These are phyloP conservation scores for Candida tunisiensis DNA, from an alignment of 1,139 yeast genomes.

Conservation along the genomic window DNA sequence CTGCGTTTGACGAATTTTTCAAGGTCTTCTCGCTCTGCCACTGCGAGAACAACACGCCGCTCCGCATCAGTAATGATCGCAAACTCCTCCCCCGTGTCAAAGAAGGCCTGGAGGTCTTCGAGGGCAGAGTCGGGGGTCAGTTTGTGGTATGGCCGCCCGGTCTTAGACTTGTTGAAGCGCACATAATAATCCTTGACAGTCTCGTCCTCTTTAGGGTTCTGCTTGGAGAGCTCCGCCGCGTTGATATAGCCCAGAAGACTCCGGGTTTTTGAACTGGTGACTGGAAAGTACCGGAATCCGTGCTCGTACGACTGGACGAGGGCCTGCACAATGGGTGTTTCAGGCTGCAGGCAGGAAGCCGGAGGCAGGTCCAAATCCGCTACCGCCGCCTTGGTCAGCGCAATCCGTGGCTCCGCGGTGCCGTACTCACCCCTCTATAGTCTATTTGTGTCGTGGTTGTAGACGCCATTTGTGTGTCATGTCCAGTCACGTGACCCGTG, in stretches of 20 bases:
- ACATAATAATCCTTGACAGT: slow-evolving; percentile 14
- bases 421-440: no score
- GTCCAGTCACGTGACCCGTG: no score
- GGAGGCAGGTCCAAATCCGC: slow-evolving; percentile 49
- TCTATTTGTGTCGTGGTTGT: no score
- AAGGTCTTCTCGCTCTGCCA: slow-evolving; percentile 47
- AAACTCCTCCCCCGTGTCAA: slow-evolving; percentile 34
- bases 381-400: slow-evolving; percentile 38
- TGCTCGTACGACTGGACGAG: slow-evolving; percentile 33
- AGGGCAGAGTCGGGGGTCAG: slow-evolving; percentile 43
- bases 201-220: slow-evolving; percentile 25
- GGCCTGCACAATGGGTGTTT: slow-evolving; percentile 31
- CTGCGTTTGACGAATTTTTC: slow-evolving; percentile 34
- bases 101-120: slow-evolving; percentile 36
- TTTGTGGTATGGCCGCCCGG: slow-evolving; percentile 17
- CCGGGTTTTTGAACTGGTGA: slow-evolving; percentile 32
- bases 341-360: slow-evolving; percentile 39
- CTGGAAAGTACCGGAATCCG: slow-evolving; percentile 42
- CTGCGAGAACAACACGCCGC: slow-evolving; percentile 43
- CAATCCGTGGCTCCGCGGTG: no score
- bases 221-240: slow-evolving; percentile 27
- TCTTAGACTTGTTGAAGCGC: slow-evolving; percentile 11
- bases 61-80: slow-evolving; percentile 41
- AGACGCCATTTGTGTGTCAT: no score
- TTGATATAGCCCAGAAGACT: slow-evolving; percentile 39